phyloP scores from a whole-genome alignment of 352 stramenopile genomes.

The Phytophthora fragariaefolia region DNA sequence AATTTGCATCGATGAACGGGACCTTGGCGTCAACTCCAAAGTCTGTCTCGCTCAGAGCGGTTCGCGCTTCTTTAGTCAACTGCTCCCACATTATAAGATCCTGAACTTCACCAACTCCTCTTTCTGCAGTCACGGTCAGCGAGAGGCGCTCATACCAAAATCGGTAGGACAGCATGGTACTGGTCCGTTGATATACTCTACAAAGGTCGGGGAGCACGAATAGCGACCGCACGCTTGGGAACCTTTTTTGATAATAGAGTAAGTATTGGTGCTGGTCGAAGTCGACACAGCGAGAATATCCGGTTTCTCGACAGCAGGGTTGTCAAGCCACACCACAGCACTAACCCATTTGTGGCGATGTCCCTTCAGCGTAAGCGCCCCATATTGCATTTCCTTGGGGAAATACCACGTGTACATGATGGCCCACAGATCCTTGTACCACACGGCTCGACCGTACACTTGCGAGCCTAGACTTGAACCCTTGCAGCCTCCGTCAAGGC shows the following conservation, averaged over 20 bases:
- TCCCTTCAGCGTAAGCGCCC: constrained; percentile 27
- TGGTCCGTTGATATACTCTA: constrained; percentile 27
- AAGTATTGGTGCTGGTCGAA: too few relatives aligned
- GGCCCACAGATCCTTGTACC: neutral
- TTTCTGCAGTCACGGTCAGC: constrained; percentile 12
- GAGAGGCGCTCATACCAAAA: neutral
- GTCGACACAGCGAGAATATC: constrained; percentile 11
- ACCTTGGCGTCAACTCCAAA: constrained; percentile 24
- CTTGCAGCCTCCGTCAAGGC: too few relatives aligned
- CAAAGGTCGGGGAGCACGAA: neutral
- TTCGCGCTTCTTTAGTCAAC: constrained; percentile 15
- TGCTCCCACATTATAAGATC: constrained; percentile 15
- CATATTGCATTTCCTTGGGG: neutral
- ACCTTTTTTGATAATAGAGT: neutral
- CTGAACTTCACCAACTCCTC: constrained; percentile 2
- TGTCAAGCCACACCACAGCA: constrained; percentile 43
- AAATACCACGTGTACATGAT: constrained; percentile 25
- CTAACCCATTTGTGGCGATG: constrained; percentile 43
- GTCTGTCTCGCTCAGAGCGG: constrained; percentile 17
- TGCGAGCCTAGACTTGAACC: too few relatives aligned
- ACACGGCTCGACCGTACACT: too few relatives aligned
- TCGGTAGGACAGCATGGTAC: constrained; percentile 12
- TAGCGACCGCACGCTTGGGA: neutral
- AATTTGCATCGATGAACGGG: constrained; percentile 17
- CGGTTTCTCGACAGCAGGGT: constrained; percentile 12